Evolutionary conservation across 176 grass and related monocot genomes (phyloP).

Genomic region (Lolium perenne): DNA sequence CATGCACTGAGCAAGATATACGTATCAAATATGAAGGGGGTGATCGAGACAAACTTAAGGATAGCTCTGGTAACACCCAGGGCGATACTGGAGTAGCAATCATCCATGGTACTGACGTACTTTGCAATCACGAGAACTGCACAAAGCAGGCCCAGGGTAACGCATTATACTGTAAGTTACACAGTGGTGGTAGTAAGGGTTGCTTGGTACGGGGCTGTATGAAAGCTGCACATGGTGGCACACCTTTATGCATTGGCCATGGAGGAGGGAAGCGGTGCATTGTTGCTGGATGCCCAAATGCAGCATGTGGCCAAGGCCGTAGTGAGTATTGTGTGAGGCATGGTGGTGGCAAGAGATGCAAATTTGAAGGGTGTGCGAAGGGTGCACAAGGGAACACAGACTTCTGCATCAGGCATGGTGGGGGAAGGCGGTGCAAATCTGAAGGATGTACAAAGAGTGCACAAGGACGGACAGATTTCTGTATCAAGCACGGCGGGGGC

Average conservation of each 20-base stretch:
- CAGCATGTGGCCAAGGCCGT: slow-evolving; percentile 54
- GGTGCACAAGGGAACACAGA: slow-evolving; percentile 58
- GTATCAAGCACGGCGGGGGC: slow-evolving; percentile 59
- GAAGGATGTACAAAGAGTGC: slow-evolving; percentile 62
- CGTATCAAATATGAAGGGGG: slow-evolving; percentile 49
- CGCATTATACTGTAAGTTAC: slow-evolving; percentile 48
- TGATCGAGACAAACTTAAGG: slow-evolving; percentile 40
- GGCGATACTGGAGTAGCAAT: slow-evolving; percentile 9
- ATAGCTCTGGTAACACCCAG: slow-evolving; percentile 35
- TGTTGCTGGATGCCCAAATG: slow-evolving; percentile 53
- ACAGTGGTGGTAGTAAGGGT: slow-evolving; percentile 44
- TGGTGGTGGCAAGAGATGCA: slow-evolving; percentile 57
- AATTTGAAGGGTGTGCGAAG: slow-evolving; percentile 54
- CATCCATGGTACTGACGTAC: slow-evolving; percentile 18
- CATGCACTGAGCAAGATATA: slow-evolving; percentile 33
- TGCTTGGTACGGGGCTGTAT: slow-evolving; percentile 51
- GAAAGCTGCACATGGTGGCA: slow-evolving; percentile 56
- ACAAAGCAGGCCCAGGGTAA: slow-evolving; percentile 42
- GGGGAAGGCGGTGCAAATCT: slow-evolving; percentile 56
- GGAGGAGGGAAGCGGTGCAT: slow-evolving; percentile 58
- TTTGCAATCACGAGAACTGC: slow-evolving; percentile 53
- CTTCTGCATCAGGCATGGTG: slow-evolving; percentile 58
- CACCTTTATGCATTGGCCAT: slow-evolving; percentile 60
- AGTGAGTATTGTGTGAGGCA: slow-evolving; percentile 54
- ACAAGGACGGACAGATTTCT: slow-evolving; percentile 55